phyloP scores from a whole-genome alignment of 176 grass and related monocot genomes.

The Triticum aestivum region IWGSC_CS_RefSeq_v2.1 NC_057806.1:503738577-503739076 shows the following conservation, averaged over 20 bases:
- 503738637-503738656: constrained; percentile 99
- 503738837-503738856: constrained; percentile 99
- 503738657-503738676: constrained; percentile 99
- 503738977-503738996: constrained; percentile 99
- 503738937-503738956: neutral
- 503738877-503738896: constrained; percentile 37
- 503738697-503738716: constrained; percentile 96
- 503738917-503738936: constrained; percentile 7
- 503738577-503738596: constrained; percentile 18
- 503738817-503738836: constrained; percentile 98
- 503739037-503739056: constrained; percentile 97
- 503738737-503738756: constrained; percentile 23
- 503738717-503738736: constrained; percentile 70
- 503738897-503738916: constrained; percentile 8
- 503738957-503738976: constrained; percentile 39
- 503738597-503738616: constrained; percentile 35
- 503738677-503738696: constrained; percentile 98
- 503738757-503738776: constrained; percentile 17
- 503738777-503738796: constrained; percentile 16
- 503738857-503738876: constrained; percentile 99
- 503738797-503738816: constrained; percentile 91
- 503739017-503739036: constrained; percentile 99
- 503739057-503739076: constrained; percentile 55
- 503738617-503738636: constrained; percentile 99
- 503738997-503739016: constrained; percentile 99